These are phyloP conservation scores for Globisporangium splendens DNA, from an alignment of 352 stramenopile species.

Conservation along the genomic window DNA sequence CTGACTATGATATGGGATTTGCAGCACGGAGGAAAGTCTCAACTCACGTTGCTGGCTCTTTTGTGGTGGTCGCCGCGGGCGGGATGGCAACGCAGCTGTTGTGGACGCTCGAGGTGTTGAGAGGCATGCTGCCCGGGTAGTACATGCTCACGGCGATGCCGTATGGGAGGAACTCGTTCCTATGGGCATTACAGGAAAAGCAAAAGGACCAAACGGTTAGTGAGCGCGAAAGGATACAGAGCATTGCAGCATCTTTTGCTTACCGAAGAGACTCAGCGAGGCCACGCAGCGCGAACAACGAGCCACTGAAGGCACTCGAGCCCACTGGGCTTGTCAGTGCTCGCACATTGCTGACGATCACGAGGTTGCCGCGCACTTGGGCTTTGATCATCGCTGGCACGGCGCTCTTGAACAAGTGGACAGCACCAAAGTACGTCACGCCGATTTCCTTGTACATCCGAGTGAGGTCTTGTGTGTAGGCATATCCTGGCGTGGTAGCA, in stretches of 20 bases:
- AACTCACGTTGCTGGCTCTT: background rate
- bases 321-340: conserved; percentile 72
- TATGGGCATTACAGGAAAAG: background rate
- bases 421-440: conserved; percentile 56
- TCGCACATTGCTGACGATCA: conserved; percentile 37
- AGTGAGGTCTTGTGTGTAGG: conserved; percentile 50
- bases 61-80: background rate
- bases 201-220: background rate
- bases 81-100: background rate
- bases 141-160: conserved; percentile 14
- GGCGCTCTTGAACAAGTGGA: conserved; percentile 54
- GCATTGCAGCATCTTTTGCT: no score
- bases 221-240: background rate
- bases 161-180: conserved; percentile 9
- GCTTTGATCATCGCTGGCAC: conserved; percentile 57
- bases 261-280: conserved; percentile 83
- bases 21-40: no score
- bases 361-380: conserved; percentile 35
- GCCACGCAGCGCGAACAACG: conserved; percentile 89
- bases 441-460: conserved; percentile 44
- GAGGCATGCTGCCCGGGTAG: conserved; percentile 7
- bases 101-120: background rate
- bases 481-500: conserved; percentile 29
- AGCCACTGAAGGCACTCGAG: conserved; percentile 85
- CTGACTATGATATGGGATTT: no score